These are phyloP conservation scores for Fimicolochytrium jonesii DNA, from an alignment of 192 early-diverging fungal species.

Conservation along the genomic window DNA sequence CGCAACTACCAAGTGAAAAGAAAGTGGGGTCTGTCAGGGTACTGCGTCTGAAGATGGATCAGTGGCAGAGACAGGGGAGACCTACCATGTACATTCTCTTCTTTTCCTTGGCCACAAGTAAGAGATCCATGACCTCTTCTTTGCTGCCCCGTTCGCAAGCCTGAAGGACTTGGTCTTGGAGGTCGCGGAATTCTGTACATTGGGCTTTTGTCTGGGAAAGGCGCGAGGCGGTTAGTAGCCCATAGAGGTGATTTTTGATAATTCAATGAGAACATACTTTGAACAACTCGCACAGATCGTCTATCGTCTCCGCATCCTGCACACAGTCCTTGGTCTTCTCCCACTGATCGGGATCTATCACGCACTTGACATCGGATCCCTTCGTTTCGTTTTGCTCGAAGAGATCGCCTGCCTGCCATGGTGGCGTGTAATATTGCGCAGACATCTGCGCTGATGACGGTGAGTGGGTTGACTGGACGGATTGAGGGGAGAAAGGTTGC, in stretches of 20 bases:
- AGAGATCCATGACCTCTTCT: slow-evolving; percentile 32
- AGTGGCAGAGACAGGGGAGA: not conserved
- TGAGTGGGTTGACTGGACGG: too few relatives aligned
- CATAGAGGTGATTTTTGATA: not conserved
- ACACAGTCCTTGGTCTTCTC: slow-evolving; percentile 13
- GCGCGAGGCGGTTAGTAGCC: too few relatives aligned
- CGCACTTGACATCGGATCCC: not conserved
- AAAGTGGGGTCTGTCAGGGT: not conserved
- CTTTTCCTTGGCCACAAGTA: slow-evolving; percentile 34
- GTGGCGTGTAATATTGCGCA: too few relatives aligned
- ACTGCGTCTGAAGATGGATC: not conserved
- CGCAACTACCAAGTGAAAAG: slow-evolving; percentile 23
- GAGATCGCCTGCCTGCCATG: too few relatives aligned
- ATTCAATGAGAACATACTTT: slow-evolving; percentile 7
- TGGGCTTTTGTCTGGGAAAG: slow-evolving; percentile 26
- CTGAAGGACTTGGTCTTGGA: slow-evolving; percentile 30
- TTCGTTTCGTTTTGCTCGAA: too few relatives aligned
- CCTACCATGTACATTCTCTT: slow-evolving; percentile 39
- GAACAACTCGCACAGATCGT: slow-evolving; percentile 39
- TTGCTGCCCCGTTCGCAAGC: slow-evolving; percentile 30
- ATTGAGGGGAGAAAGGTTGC: too few relatives aligned
- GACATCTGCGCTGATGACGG: not conserved
- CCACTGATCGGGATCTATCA: not conserved
- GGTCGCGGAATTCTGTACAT: slow-evolving; percentile 28
- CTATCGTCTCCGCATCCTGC: slow-evolving; percentile 24